A percentile compares a stretch with the other conserved stretches of the same genome.
Conservation (phyloP, 352 stramenopile genomes). For the Pythium aphanidermatum region DNA sequence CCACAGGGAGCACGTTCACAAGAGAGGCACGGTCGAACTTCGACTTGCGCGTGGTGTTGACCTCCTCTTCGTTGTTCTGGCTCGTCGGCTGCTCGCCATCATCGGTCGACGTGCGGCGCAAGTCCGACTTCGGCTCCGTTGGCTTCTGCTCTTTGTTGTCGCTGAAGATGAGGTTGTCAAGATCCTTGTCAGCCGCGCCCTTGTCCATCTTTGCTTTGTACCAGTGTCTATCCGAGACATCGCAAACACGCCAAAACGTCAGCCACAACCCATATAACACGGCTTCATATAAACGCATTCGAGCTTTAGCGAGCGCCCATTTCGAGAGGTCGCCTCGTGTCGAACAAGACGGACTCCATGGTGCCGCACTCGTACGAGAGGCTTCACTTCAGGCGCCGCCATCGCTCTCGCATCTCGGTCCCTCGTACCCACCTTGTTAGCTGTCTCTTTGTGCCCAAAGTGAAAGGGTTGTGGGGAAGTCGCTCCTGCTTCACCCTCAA, state of each 20-base stretch:
- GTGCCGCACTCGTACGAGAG: no score
- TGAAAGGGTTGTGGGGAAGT: no score
- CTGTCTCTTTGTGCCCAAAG: no score
- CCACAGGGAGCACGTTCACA: conserved; percentile 73
- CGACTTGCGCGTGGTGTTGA: conserved; percentile 17
- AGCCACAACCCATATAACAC: not conserved
- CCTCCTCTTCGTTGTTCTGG: conserved; percentile 34
- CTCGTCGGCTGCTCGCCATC: conserved; percentile 22
- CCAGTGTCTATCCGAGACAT: not conserved
- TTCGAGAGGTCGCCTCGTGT: no score
- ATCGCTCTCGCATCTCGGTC: no score
- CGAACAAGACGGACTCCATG: no score
- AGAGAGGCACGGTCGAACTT: conserved; percentile 53
- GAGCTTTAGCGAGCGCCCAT: no score
- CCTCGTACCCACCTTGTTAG: no score
- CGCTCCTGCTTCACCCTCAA: no score
- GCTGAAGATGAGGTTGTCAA: conserved; percentile 84
- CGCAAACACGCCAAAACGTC: not conserved
- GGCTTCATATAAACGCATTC: conserved; percentile 5
- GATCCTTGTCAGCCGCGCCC: conserved; percentile 58
- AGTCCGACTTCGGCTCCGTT: not conserved
- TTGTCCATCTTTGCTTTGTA: conserved; percentile 24
- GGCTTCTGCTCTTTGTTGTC: conserved; percentile 47
- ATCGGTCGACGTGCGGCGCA: conserved; percentile 31
- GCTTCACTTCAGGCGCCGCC: no score